Evolutionary conservation across 2,329 filamentous ascomycete species (phyloP), one percentile per base, ranked within the genome.

Genomic region (Paramyrothecium roridum): DNA sequence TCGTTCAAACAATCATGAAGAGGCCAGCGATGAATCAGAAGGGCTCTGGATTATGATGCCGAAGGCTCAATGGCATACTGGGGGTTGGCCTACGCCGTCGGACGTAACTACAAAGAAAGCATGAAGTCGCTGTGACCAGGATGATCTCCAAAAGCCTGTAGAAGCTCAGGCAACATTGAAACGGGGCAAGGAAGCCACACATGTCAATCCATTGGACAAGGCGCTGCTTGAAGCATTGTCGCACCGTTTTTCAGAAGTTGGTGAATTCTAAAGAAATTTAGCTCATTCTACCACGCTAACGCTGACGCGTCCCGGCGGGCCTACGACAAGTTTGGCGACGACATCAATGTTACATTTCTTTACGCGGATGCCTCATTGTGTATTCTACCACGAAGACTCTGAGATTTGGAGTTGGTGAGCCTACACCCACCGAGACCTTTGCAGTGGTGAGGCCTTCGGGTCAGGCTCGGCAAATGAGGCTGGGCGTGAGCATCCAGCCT

Each of bases 21-120:
- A 90, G 65, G 80, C 84, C 0, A 79, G 1, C 70, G 71, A 33
- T 89, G 85, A 66, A 89, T 89, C 61, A 73, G 83, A 59, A 73
- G 76, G 45, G 84, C 83, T 6, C 78, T 83, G 33, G 66, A 69
- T 1, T 64, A 75, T 45, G 86, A 89, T 59, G 62, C 72, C 0
- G 62, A 69, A 1, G 87, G 82, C 57, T 76, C 80, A 17, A 81
- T 89, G 72, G 85, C 82, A 1, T 80, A 86, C 59, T 89, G 86
- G 86, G 86, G 86, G 0, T 68, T 87, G 3, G 84, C 88, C 0
- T 91, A 87, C 67, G 78, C 85, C 1, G 71, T 88, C 0, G 89
- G 88, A 0, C 88, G 88, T 1, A 91, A 91, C 65, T 84, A 84
- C 65, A 81, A 92, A n/a, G 72, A 90, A 91, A 63, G 84, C 88